Evolutionary conservation across 257 asterid species (phyloP).

Genomic region (Fraxinus anomala): DNA sequence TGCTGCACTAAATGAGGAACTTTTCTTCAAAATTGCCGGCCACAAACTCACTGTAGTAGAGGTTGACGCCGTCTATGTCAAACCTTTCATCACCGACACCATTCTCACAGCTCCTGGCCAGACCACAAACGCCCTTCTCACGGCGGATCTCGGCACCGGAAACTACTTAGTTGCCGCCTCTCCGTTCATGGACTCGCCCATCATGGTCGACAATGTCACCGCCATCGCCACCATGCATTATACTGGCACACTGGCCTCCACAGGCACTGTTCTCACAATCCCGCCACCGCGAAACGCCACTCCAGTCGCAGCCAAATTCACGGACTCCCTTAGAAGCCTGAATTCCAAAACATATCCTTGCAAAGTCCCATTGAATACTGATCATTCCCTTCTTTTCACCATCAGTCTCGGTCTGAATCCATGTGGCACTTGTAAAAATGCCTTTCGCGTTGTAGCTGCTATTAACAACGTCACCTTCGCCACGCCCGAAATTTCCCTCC

Average conservation of each 20-base stretch:
- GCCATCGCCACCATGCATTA: slow-evolving; percentile 55
- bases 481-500: slow-evolving; percentile 52
- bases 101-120: slow-evolving; percentile 59
- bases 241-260: slow-evolving; percentile 39
- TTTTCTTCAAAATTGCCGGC: slow-evolving; percentile 43
- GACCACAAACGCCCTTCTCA: slow-evolving; percentile 47
- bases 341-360: slow-evolving; percentile 47
- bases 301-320: slow-evolving; percentile 36
- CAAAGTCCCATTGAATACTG: slow-evolving; percentile 39
- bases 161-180: slow-evolving; percentile 50
- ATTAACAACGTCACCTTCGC: slow-evolving; percentile 58
- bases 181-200: slow-evolving; percentile 49
- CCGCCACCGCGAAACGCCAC: slow-evolving; percentile 53
- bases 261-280: slow-evolving; percentile 35
- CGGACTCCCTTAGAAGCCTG: slow-evolving; percentile 45
- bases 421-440: slow-evolving; percentile 41
- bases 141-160: slow-evolving; percentile 29
- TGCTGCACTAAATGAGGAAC: slow-evolving; percentile 47
- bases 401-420: slow-evolving; percentile 50
- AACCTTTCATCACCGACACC: slow-evolving; percentile 40
- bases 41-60: slow-evolving; percentile 42
- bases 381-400: slow-evolving; percentile 56
- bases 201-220: slow-evolving; percentile 43
- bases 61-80: slow-evolving; percentile 40
- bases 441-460: slow-evolving; percentile 43